phyloP scores from a whole-genome alignment of 305 asterid genomes.

The Fraxinus platypoda region DNA sequence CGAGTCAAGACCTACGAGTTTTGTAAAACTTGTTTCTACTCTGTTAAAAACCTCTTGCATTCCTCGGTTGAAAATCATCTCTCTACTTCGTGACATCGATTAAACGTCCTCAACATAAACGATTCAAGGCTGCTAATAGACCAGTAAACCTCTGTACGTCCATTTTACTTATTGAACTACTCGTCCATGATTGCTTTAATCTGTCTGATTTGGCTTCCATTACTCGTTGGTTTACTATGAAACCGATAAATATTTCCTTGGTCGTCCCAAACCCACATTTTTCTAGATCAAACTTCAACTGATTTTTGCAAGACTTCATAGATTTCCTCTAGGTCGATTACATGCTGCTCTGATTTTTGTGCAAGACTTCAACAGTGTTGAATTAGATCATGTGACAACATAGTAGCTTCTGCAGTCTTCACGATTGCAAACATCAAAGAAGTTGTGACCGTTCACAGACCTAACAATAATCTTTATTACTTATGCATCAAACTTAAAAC shows the following conservation, averaged over 20 bases:
- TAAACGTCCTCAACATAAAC: not conserved
- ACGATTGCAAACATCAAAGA: not conserved
- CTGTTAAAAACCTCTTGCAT: no score
- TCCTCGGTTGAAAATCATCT: no score
- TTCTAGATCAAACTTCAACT: not conserved
- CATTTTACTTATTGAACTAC: not conserved
- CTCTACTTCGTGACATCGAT: no score
- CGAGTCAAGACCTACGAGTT: no score
- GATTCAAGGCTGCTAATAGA: no score
- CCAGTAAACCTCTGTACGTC: no score
- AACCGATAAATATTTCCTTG: not conserved
- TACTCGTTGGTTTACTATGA: not conserved
- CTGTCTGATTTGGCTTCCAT: not conserved
- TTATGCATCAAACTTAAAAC: not conserved
- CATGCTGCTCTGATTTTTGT: not conserved
- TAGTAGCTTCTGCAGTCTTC: no score
- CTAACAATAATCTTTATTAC: not conserved
- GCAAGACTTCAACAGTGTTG: not conserved
- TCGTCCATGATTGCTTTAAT: not conserved
- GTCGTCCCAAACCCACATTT: not conserved
- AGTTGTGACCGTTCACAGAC: no score
- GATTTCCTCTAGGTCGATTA: not conserved
- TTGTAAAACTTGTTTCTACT: no score
- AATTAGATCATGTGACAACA: not conserved
- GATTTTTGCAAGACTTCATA: not conserved